phyloP scores from a whole-genome alignment of 768 basidiomycete species.

The Mycena olivaceomarginata region DNA sequence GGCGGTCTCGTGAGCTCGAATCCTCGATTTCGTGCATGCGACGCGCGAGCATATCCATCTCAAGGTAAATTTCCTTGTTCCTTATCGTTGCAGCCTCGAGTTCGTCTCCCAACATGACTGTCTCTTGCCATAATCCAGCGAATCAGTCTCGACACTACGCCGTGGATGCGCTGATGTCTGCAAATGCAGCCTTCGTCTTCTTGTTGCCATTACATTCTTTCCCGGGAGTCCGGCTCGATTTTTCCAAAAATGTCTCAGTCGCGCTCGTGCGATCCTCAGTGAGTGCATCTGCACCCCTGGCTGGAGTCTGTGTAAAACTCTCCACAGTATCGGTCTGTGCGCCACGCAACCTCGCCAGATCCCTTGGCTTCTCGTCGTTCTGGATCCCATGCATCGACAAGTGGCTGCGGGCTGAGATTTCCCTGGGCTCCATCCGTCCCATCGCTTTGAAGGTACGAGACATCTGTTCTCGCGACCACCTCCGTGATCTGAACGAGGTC shows the following conservation, averaged over 20 bases:
- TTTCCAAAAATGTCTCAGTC: too few species aligned
- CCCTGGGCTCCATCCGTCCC: neutral
- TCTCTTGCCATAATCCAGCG: constrained; percentile 3
- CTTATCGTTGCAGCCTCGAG: neutral
- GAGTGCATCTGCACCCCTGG: neutral
- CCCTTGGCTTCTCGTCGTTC: neutral
- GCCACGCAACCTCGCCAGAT: neutral
- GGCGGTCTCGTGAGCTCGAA: too few species aligned
- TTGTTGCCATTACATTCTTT: neutral
- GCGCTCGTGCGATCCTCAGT: neutral
- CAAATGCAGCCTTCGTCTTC: too few species aligned
- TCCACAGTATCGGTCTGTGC: too few species aligned
- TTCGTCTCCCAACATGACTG: neutral
- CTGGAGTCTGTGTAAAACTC: too few species aligned
- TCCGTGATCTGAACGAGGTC: constrained; percentile 14
- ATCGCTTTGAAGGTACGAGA: constrained; percentile 10
- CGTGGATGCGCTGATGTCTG: neutral
- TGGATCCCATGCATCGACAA: neutral
- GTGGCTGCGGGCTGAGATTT: neutral
- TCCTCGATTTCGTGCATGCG: too few species aligned
- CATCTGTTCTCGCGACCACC: neutral
- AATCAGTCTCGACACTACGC: constrained; percentile 1
- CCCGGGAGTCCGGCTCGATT: too few species aligned
- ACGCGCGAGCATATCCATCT: too few species aligned
- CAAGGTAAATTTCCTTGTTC: too few species aligned